Evolutionary conservation across 2,329 filamentous ascomycete genomes (phyloP).

Genomic region (Cercospora janseana): DNA sequence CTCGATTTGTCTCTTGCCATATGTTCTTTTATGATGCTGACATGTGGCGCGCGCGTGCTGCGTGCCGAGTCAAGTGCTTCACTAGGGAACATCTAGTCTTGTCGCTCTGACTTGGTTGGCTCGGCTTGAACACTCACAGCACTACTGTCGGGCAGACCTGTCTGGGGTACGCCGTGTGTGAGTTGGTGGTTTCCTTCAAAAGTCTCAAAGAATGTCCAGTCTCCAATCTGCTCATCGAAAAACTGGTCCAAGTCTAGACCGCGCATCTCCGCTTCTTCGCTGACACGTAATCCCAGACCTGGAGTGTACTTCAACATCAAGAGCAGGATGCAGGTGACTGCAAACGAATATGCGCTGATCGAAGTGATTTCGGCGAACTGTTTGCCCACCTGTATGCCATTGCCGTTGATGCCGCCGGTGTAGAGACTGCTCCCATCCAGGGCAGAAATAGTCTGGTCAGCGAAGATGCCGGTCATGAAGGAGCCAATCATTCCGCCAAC

Average conservation of each 20-base stretch:
- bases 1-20: background rate
- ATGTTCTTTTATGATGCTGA: background rate
- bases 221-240: conserved; percentile 55
- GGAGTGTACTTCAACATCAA: conserved; percentile 56
- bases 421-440: conserved; percentile 52
- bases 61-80: no score
- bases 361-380: conserved; percentile 58
- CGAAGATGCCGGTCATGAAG: conserved; percentile 59
- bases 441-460: conserved; percentile 47
- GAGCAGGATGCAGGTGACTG: conserved; percentile 53
- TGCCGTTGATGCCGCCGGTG: conserved; percentile 55
- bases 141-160: conserved; percentile 17
- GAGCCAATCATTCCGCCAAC: conserved; percentile 58
- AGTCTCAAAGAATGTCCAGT: conserved; percentile 33
- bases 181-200: conserved; percentile 22
- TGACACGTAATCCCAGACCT: conserved; percentile 54
- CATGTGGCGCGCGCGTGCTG: background rate
- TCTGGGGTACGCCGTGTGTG: conserved; percentile 29
- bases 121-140: conserved; percentile 15
- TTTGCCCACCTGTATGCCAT: conserved; percentile 55
- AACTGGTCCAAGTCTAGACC: conserved; percentile 57
- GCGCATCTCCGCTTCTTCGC: conserved; percentile 55
- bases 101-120: conserved; percentile 3
- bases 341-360: conserved; percentile 55
- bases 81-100: conserved; percentile 10